Evolutionary conservation across 768 basidiomycete genomes (phyloP), one percentile per base, ranked within the genome.

Genomic region (Xerocomus brunneocitrinus): DNA sequence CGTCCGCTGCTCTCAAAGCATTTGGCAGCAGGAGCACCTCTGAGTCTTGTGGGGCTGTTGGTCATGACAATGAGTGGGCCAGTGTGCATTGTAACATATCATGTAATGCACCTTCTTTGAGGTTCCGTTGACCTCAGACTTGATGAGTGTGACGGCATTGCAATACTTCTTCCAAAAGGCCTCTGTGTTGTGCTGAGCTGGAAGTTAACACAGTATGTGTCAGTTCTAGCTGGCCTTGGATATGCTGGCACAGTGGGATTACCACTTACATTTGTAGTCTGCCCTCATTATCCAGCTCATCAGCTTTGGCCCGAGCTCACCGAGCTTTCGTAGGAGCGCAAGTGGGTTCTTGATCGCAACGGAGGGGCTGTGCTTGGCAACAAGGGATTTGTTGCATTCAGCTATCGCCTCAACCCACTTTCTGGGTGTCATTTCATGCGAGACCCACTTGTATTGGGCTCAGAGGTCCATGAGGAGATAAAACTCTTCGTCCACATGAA

Each of bases 231-330:
- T 19, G 19, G 19, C 19, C 19, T 19, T 19, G 19, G 19, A 19
- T 19, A 19, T 19, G 19, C 19, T 19, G 19, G 19, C 19, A 19
- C 34, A 16, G 42, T 28, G 14, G 14, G 13, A 24, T 8, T 42
- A 28, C 42, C 10, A 55, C 55, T 48, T 38, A 61, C 60, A 61
- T 3, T 52, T 56, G 14, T 41, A 62, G 34, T 58, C 41, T 8
- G 52, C 35, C 27, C 49, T 56, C 7, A 43, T 14, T 8, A 57
- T 24, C 16, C 53, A 31, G 12, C 51, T 42, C 25, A 54, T 45
- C 16, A 63, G 25, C 27, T 30, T 55, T 2, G 35, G 30, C 31
- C 52, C 54, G 22, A 50, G 28, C 19, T 47, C 22, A 13, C 48
- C 22, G 8, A 54, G 35, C 12, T 49, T 35, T 24, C 22, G 38